Evolutionary conservation across 768 basidiomycete genomes (phyloP).

Genomic region (Tylopilus balloui): DNA sequence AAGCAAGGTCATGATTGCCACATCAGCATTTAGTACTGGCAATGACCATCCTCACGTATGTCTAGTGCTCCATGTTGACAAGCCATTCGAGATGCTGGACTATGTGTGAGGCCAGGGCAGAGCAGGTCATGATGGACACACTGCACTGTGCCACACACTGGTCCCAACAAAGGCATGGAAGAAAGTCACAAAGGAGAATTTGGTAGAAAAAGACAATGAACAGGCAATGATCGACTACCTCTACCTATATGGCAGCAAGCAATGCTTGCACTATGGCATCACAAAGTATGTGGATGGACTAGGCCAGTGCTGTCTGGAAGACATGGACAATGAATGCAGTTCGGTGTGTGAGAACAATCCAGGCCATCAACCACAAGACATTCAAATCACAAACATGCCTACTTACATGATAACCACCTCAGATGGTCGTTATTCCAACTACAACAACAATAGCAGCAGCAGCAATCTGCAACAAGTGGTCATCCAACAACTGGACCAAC

Average conservation of each 20-base stretch:
- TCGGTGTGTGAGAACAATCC: too few relatives aligned
- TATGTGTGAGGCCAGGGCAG: slow-evolving; percentile 20
- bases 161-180: background rate
- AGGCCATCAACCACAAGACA: too few relatives aligned
- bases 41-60: slow-evolving; percentile 23
- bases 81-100: slow-evolving; percentile 19
- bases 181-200: background rate
- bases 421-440: too few relatives aligned
- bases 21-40: slow-evolving; percentile 25
- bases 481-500: too few relatives aligned
- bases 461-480: too few relatives aligned
- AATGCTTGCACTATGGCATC: slow-evolving; percentile 8
- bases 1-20: slow-evolving; percentile 13
- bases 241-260: background rate
- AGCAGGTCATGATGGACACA: slow-evolving; percentile 13
- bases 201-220: background rate
- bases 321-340: too few relatives aligned
- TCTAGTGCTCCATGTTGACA: slow-evolving; percentile 18
- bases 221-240: background rate
- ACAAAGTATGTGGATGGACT: too few relatives aligned
- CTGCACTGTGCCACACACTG: background rate
- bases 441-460: too few relatives aligned
- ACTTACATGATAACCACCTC: too few relatives aligned
- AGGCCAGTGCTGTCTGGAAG: too few relatives aligned
- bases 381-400: too few relatives aligned